phyloP scores from a whole-genome alignment of 2,329 filamentous ascomycete genomes.

The Juglanconis sp. region DNA sequence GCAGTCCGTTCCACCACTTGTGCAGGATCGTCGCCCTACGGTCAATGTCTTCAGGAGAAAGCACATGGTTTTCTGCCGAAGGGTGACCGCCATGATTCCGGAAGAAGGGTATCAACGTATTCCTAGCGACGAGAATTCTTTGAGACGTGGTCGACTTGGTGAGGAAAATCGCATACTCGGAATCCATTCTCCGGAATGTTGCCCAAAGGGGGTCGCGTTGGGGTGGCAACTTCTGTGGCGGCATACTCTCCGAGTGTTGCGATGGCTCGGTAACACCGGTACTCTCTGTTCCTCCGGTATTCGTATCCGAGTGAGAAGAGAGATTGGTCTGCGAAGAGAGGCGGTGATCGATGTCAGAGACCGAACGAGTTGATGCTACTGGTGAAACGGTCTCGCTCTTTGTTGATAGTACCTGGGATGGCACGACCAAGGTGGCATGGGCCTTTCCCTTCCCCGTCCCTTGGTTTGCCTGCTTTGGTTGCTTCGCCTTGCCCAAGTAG shows the following conservation, averaged over 20 bases:
- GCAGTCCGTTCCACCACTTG: constrained; percentile 83
- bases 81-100: constrained; percentile 65
- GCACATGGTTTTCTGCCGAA: constrained; percentile 51
- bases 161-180: constrained; percentile 56
- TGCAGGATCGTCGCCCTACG: constrained; percentile 75
- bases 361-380: constrained; percentile 2
- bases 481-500: constrained; percentile 52
- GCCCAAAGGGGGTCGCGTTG: constrained; percentile 53
- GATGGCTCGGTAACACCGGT: constrained; percentile 18
- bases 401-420: not conserved
- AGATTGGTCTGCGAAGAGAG: constrained; percentile 41
- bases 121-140: constrained; percentile 73
- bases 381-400: constrained; percentile 21
- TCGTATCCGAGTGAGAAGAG: constrained; percentile 17
- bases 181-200: constrained; percentile 52
- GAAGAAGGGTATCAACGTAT: constrained; percentile 72
- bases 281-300: constrained; percentile 14
- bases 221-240: constrained; percentile 5
- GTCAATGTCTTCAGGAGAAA: constrained; percentile 80
- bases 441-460: constrained; percentile 26
- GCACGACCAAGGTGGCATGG: constrained; percentile 23
- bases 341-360: constrained; percentile 20
- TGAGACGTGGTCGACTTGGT: constrained; percentile 66
- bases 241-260: constrained; percentile 15
- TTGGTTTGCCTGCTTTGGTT: constrained; percentile 35